Conservation (phyloP, 352 stramenopile genomes). For the Aphanomyces stellatus region DNA sequence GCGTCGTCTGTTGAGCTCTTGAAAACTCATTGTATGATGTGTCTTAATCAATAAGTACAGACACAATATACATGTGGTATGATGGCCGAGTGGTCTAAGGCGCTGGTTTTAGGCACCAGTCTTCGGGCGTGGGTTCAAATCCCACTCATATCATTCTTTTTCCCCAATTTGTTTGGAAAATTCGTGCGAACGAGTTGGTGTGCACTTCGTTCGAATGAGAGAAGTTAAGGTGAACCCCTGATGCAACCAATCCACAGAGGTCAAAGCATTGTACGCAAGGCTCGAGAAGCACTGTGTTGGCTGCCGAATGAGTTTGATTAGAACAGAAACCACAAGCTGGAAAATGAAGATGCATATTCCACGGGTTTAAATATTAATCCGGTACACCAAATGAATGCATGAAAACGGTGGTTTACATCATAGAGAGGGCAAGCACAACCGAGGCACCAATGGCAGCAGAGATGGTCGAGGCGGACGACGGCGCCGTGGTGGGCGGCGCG, state of each 20-base stretch:
- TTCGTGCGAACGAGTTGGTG: too few relatives aligned
- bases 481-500: not conserved
- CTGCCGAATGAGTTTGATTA: not conserved
- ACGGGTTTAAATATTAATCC: not conserved
- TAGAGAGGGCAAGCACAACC: not conserved
- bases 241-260: too few relatives aligned
- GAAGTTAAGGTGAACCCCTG: not conserved
- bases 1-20: too few relatives aligned
- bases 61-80: too few relatives aligned
- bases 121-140: too few relatives aligned
- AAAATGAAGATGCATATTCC: not conserved
- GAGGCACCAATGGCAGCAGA: conserved; percentile 10
- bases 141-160: not conserved
- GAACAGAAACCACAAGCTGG: not conserved
- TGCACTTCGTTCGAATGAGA: not conserved
- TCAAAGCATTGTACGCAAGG: too few relatives aligned
- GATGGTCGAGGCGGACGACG: not conserved
- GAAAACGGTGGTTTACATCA: not conserved
- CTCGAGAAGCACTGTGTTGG: not conserved
- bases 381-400: too few relatives aligned
- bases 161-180: not conserved
- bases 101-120: too few relatives aligned
- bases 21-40: too few relatives aligned
- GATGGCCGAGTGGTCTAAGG: too few relatives aligned
- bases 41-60: too few relatives aligned